Evolutionary conservation across 495 filamentous ascomycete genomes (phyloP).

Genomic region (Xylaria scruposa): DNA sequence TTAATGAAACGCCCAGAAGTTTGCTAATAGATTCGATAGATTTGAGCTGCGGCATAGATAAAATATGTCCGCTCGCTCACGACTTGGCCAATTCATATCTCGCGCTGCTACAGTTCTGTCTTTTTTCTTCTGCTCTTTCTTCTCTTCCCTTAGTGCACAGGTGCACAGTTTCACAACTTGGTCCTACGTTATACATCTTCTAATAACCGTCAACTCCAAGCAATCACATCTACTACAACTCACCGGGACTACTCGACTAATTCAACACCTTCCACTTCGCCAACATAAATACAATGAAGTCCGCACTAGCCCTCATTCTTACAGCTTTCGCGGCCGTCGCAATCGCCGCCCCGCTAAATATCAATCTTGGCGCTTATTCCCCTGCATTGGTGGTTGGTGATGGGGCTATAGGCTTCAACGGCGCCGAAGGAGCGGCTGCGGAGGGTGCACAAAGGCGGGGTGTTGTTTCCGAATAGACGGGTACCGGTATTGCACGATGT

Average conservation of each 20-base stretch:
- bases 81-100: conserved; percentile 12
- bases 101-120: background rate
- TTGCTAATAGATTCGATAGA: background rate
- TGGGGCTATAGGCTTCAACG: conserved; percentile 60
- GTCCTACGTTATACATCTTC: conserved; percentile 6
- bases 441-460: conserved; percentile 28
- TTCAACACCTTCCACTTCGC: background rate
- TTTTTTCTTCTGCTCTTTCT: conserved; percentile 21
- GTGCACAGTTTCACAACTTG: conserved; percentile 30
- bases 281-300: conserved; percentile 31
- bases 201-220: conserved; percentile 22
- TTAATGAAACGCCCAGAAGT: background rate
- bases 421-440: conserved; percentile 40
- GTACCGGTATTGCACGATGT: conserved; percentile 12
- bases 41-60: background rate
- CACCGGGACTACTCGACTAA: background rate
- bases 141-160: conserved; percentile 32
- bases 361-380: conserved; percentile 66
- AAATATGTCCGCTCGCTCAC: conserved; percentile 6
- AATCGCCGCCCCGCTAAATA: conserved; percentile 57
- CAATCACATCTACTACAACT: background rate
- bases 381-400: conserved; percentile 65
- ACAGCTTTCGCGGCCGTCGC: conserved; percentile 29
- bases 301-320: conserved; percentile 32
- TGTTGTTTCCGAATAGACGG: conserved; percentile 23